Evolutionary conservation across 257 asterid genomes (phyloP).

Genomic region (Ajuga chamaepitys): DNA sequence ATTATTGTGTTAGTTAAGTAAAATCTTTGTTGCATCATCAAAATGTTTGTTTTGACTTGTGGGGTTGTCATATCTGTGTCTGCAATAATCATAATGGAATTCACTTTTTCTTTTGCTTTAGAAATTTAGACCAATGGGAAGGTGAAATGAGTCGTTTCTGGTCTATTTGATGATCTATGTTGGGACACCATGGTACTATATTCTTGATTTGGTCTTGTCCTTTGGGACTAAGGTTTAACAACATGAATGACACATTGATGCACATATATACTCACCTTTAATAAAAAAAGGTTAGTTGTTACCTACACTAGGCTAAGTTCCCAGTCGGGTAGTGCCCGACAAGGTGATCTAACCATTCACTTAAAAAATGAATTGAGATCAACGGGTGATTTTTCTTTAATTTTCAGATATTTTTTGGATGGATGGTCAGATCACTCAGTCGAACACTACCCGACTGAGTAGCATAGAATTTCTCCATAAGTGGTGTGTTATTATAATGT

Average conservation of each 20-base stretch:
- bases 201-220: conserved; percentile 31
- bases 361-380: too few species aligned
- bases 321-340: too few species aligned
- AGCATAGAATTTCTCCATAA: too few species aligned
- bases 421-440: too few species aligned
- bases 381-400: too few species aligned
- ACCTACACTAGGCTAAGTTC: too few species aligned
- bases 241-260: conserved; percentile 13
- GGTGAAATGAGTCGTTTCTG: conserved; percentile 11
- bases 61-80: conserved; percentile 19
- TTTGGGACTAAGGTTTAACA: conserved; percentile 12
- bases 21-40: conserved; percentile 10
- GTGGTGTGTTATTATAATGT: too few species aligned
- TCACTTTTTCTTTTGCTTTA: conserved; percentile 17
- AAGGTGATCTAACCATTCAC: too few species aligned
- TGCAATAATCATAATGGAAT: conserved; percentile 22
- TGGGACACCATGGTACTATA: conserved; percentile 27
- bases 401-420: too few species aligned
- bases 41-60: conserved; percentile 25
- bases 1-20: neutral
- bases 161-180: conserved; percentile 16
- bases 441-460: too few species aligned
- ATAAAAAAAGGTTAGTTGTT: too few species aligned
- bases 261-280: neutral
- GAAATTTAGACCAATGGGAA: conserved; percentile 13